phyloP scores from a whole-genome alignment of 2,329 filamentous ascomycete genomes.

The Ophiostoma australiae region DNA sequence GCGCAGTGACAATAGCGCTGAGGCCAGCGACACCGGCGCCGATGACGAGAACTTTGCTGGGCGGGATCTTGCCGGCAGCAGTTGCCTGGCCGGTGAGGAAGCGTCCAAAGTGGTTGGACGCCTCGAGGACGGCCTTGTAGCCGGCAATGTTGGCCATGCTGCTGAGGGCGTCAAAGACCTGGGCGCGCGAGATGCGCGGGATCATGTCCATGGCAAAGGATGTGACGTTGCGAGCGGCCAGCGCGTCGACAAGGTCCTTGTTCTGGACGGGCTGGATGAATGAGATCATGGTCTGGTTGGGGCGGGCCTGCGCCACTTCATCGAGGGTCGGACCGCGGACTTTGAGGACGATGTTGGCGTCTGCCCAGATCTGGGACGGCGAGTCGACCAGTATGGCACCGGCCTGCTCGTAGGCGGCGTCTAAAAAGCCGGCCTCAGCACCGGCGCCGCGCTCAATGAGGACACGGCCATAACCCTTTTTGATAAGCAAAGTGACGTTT shows the following conservation, averaged over 20 bases:
- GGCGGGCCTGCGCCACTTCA: conserved; percentile 63
- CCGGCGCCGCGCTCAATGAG: conserved; percentile 80
- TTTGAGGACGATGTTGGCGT: conserved; percentile 76
- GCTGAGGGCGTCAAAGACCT: conserved; percentile 81
- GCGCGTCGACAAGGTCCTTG: conserved; percentile 64
- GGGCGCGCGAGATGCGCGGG: conserved; percentile 80
- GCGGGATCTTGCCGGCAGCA: conserved; percentile 83
- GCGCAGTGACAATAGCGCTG: conserved; percentile 80
- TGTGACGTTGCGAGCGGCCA: conserved; percentile 66
- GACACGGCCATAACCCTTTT: conserved; percentile 76
- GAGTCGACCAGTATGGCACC: conserved; percentile 71
- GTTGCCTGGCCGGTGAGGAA: conserved; percentile 88
- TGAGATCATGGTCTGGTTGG: conserved; percentile 71
- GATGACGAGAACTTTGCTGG: conserved; percentile 84
- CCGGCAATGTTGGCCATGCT: conserved; percentile 94
- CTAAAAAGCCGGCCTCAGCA: conserved; percentile 67
- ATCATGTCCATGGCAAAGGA: conserved; percentile 91
- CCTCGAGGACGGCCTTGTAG: conserved; percentile 86
- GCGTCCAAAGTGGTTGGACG: conserved; percentile 81
- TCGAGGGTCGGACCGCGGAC: conserved; percentile 68
- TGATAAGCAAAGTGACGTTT: conserved; percentile 74
- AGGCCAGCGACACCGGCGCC: conserved; percentile 85
- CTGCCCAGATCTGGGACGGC: conserved; percentile 60
- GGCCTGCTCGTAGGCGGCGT: conserved; percentile 69
- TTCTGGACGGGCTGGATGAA: conserved; percentile 82